These are phyloP conservation scores for Claviceps spartinae DNA, from an alignment of 2,329 filamentous ascomycete genomes.

Conservation along the genomic window DNA sequence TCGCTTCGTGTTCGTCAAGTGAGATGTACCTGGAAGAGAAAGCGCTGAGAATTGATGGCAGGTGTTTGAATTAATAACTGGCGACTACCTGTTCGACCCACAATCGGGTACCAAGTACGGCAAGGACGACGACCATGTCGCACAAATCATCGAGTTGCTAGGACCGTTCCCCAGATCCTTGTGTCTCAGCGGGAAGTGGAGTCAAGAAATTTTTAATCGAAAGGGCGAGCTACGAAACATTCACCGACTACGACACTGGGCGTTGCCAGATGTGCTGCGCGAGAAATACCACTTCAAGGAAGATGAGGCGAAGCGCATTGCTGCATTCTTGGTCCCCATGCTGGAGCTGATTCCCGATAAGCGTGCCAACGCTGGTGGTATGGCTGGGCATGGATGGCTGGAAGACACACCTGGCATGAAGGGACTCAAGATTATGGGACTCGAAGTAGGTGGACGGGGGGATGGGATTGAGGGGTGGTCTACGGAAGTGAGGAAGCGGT, in stretches of 20 bases:
- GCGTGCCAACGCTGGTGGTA: constrained; percentile 88
- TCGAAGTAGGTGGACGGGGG: constrained; percentile 68
- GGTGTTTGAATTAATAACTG: constrained; percentile 95
- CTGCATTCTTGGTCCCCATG: constrained; percentile 80
- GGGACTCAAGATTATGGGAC: constrained; percentile 53
- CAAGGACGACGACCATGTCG: constrained; percentile 98
- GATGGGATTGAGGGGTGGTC: constrained; percentile 95
- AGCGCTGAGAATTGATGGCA: constrained; percentile 21
- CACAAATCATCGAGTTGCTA: constrained; percentile 93
- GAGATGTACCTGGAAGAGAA: neutral
- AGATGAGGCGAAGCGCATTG: constrained; percentile 63
- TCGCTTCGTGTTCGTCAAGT: neutral
- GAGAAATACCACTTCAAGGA: constrained; percentile 95
- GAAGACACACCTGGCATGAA: constrained; percentile 85
- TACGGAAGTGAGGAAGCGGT: constrained; percentile 73
- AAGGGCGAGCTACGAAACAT: constrained; percentile 97
- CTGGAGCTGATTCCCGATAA: constrained; percentile 78
- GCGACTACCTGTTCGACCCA: constrained; percentile 95
- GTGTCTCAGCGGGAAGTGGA: constrained; percentile 90
- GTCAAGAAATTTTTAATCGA: constrained; percentile 95
- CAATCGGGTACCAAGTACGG: constrained; percentile 98
- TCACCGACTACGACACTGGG: constrained; percentile 91
- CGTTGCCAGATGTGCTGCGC: constrained; percentile 76
- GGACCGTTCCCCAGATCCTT: constrained; percentile 87
- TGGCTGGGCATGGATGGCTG: constrained; percentile 75